Evolutionary conservation across 106 monocot species (phyloP).

Genomic region (Hemerocallis citrina): DNA sequence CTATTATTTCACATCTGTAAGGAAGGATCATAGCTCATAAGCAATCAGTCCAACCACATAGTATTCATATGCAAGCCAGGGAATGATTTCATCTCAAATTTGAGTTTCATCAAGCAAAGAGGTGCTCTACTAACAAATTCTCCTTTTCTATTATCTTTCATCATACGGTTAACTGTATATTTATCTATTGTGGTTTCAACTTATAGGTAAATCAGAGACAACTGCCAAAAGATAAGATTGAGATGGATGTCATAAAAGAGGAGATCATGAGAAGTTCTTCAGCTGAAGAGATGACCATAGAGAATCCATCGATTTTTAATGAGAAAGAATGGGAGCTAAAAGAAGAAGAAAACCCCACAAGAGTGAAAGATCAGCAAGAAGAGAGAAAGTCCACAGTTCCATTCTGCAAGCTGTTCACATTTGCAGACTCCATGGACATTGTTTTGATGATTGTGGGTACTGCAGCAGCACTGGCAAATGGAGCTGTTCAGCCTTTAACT

Average conservation of each 20-base stretch:
- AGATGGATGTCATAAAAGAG: neutral
- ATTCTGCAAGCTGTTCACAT: slow-evolving; percentile 9
- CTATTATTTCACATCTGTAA: neutral
- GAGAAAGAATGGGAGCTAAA: neutral
- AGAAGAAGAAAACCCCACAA: neutral
- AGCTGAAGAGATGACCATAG: neutral
- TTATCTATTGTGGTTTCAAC: neutral
- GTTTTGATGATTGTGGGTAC: slow-evolving; percentile 10
- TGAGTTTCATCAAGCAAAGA: neutral
- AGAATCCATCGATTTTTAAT: neutral
- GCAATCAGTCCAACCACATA: no score
- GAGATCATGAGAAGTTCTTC: neutral
- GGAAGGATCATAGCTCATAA: neutral
- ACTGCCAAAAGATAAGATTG: neutral
- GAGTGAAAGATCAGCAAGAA: neutral
- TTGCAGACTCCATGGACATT: slow-evolving; percentile 10
- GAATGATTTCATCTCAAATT: neutral
- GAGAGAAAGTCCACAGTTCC: slow-evolving; percentile 8
- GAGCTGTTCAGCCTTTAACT: slow-evolving; percentile 30
- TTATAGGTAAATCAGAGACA: no score
- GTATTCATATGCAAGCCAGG: neutral
- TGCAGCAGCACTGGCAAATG: slow-evolving; percentile 11
- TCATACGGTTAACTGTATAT: neutral
- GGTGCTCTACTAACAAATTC: neutral
- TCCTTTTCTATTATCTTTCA: neutral